Evolutionary conservation across 2,329 filamentous ascomycete species (phyloP), one percentile per base, ranked within the genome.

Genomic region (Hymenoscyphus albidus): DNA sequence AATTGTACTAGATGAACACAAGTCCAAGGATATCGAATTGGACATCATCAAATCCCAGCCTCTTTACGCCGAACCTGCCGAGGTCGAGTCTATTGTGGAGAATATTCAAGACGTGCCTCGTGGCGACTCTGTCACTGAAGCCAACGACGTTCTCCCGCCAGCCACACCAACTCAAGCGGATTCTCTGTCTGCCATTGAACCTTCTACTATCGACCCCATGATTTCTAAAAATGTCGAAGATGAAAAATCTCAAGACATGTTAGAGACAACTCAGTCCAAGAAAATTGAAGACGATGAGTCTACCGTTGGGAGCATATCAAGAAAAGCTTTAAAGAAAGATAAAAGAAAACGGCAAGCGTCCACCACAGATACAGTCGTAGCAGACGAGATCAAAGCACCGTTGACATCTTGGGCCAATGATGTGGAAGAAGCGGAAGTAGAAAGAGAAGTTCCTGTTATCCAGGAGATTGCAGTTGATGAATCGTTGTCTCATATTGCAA

Each of bases 351-450:
- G 71, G 9, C 73, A 74, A 68, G 61, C 69, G 18, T 27, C 18
- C 18, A 72, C 69, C 14, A 57, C 67, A 39, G 67, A 69, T 57
- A 48, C 62, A 5, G 57, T 57, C 13, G 61, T 62, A 0, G 63
- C 60, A 31, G 66, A 68, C 16, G 63, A 61, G 54, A 51, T 62
- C 16, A 62, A 62, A n/a, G 40, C 58, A 14, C 67, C 68, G 32
- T 18, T 69, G 16, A 73, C 69, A 27, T 70, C 71, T 35, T 75
- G 73, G 73, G 72, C 72, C 22, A 68, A 72, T 57, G 72, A 75
- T 62, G 68, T 72, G 51, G 68, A 74, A 70, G 73, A 70, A 61
- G 72, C 72, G 22, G 65, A 71, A 48, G 66, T 73, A 9, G 68
- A 67, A n/a, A 67, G 71, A 66, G 60, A 66, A 48, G n/a, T 68